Percentiles rank a stretch among this genome's conserved stretches.
Evolutionary conservation across 1,139 yeast species (phyloP).

Genomic region (Suhomyces wounanorum): DNA sequence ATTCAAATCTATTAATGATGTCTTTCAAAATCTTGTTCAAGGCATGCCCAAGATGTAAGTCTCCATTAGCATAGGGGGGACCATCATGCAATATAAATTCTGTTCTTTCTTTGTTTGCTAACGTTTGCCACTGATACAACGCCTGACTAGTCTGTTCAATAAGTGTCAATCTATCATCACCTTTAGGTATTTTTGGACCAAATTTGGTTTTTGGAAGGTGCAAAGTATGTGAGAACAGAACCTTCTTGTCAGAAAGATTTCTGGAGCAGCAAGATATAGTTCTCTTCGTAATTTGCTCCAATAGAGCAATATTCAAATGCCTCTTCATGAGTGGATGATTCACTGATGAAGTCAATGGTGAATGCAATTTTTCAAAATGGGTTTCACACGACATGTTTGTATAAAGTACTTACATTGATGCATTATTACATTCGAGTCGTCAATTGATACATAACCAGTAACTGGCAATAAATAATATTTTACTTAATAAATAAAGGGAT

Average conservation of each 20-base stretch:
- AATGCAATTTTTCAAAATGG: slow-evolving; percentile 6
- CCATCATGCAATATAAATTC: slow-evolving; percentile 88
- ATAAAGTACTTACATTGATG: neutral
- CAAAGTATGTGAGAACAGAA: slow-evolving; percentile 35
- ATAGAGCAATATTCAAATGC: neutral
- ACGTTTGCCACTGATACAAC: slow-evolving; percentile 39
- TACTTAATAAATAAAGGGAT: slow-evolving; percentile 17
- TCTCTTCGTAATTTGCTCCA: neutral
- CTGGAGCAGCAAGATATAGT: neutral
- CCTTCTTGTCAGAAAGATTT: neutral
- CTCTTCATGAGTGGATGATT: neutral
- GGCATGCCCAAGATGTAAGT: slow-evolving; percentile 91
- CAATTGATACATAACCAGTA: slow-evolving; percentile 14
- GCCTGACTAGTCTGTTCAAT: slow-evolving; percentile 31
- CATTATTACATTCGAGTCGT: slow-evolving; percentile 9
- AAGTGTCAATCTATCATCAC: slow-evolving; percentile 27
- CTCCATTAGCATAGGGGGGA: slow-evolving; percentile 98
- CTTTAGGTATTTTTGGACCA: slow-evolving; percentile 45
- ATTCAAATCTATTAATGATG: slow-evolving; percentile 71
- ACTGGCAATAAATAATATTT: slow-evolving; percentile 14
- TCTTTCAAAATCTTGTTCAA: slow-evolving; percentile 87
- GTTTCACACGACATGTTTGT: slow-evolving; percentile 4
- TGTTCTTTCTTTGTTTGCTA: slow-evolving; percentile 17
- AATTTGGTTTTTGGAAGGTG: slow-evolving; percentile 44
- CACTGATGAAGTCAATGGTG: neutral